A percentile compares a stretch with the other conserved stretches of the same genome.
Conservation (phyloP, 2,329 filamentous ascomycete species). For the Juglanconis sp. region DNA sequence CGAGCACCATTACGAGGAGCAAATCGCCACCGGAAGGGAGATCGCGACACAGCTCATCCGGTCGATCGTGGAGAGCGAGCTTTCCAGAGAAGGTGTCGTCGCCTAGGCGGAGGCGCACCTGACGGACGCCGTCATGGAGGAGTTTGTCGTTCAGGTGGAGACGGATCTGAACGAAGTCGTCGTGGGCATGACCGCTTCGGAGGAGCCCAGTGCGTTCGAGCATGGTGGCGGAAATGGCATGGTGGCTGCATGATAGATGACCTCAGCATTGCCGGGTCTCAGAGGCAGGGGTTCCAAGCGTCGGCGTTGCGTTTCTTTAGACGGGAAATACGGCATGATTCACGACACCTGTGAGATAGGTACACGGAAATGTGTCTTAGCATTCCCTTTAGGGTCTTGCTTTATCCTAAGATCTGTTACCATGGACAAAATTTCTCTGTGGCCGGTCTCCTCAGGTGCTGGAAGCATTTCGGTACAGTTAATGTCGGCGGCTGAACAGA, state of each 20-base stretch:
- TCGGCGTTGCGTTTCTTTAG: background rate
- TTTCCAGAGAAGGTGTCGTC: constrained; percentile 20
- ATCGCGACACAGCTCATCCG: constrained; percentile 53
- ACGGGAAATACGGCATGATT: background rate
- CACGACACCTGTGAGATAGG: background rate
- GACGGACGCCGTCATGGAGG: background rate
- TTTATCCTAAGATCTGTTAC: background rate
- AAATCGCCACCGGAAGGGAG: constrained; percentile 47
- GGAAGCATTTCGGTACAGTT: too few relatives aligned
- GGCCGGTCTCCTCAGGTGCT: too few relatives aligned
- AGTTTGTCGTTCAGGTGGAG: background rate
- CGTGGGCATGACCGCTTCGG: too few relatives aligned
- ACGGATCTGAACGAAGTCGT: too few relatives aligned
- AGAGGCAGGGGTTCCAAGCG: background rate
- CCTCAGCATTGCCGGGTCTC: background rate
- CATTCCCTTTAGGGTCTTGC: background rate
- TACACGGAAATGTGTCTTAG: background rate
- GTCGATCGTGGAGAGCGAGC: constrained; percentile 53
- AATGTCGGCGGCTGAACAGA: too few relatives aligned
- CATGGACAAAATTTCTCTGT: background rate
- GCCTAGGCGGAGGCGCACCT: background rate
- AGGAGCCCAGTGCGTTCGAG: too few relatives aligned
- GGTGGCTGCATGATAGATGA: background rate
- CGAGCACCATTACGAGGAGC: constrained; percentile 48
- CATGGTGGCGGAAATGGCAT: background rate